phyloP scores from a whole-genome alignment of 2,329 filamentous ascomycete genomes.

The Cladosporium velox region DNA sequence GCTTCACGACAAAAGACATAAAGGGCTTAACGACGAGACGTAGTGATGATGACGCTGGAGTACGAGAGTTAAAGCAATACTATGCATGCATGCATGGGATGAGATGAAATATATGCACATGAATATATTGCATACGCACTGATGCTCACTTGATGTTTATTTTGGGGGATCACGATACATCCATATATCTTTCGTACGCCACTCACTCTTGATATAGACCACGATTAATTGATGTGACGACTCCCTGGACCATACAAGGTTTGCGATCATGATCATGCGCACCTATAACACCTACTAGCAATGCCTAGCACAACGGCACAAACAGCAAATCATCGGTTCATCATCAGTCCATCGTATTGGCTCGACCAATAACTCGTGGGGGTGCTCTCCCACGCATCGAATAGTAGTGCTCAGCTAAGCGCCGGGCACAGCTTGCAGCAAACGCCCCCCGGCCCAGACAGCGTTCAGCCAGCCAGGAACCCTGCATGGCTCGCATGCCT shows the following conservation, averaged over 20 bases:
- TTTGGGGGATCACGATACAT: background rate
- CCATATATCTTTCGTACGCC: background rate
- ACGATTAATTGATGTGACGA: background rate
- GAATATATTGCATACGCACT: background rate
- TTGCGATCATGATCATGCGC: background rate
- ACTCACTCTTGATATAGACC: background rate
- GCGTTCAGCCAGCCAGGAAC: constrained; percentile 6
- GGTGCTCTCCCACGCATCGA: background rate
- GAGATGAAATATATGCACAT: background rate
- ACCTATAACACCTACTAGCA: background rate
- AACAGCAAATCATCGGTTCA: background rate
- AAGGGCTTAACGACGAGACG: constrained; percentile 10
- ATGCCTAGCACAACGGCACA: background rate
- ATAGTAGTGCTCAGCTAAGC: constrained; percentile 15
- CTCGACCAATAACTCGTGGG: constrained; percentile 1
- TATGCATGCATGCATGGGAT: background rate
- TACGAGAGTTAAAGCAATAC: background rate
- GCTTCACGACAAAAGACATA: background rate
- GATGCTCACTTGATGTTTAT: background rate
- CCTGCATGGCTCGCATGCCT: constrained; percentile 4
- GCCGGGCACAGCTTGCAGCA: constrained; percentile 9
- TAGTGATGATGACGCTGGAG: constrained; percentile 6
- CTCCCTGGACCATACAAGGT: background rate
- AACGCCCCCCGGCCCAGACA: background rate
- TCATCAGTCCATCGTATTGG: background rate